A percentile compares a stretch with the other conserved stretches of the same genome.
Conservation (phyloP, 2,329 filamentous ascomycete genomes). For the Hypoxylon sp. region DNA sequence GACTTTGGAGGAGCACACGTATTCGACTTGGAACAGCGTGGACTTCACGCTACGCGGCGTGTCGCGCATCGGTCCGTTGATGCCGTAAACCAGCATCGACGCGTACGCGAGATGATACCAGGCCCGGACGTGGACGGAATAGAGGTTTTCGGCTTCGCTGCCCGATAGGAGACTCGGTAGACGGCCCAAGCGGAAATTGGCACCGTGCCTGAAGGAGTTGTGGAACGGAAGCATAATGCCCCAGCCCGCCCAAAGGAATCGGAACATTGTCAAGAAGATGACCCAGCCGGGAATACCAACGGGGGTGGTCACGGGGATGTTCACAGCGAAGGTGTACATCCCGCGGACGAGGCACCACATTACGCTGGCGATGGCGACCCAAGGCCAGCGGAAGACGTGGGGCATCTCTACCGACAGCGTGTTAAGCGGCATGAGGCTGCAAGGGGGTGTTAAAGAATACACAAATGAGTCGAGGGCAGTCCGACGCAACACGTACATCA, state of each 20-base stretch:
- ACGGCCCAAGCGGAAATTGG: not conserved
- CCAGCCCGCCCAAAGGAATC: not conserved
- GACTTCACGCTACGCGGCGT: not conserved
- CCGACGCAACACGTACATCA: conserved; percentile 15
- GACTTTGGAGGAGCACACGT: not conserved
- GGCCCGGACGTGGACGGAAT: not conserved
- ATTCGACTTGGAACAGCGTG: not conserved
- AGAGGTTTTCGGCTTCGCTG: not conserved
- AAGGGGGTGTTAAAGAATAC: not conserved
- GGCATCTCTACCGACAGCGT: conserved; percentile 7
- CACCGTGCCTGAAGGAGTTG: not conserved
- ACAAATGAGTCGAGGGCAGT: not conserved
- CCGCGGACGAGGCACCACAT: not conserved
- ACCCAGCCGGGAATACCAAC: not conserved
- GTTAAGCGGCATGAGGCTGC: not conserved
- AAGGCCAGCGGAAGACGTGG: not conserved
- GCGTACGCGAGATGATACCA: conserved; percentile 13
- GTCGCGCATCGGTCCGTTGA: not conserved
- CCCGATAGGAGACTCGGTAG: not conserved
- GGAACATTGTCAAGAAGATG: not conserved
- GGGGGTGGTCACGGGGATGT: not conserved
- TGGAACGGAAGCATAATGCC: not conserved
- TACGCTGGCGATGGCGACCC: not conserved
- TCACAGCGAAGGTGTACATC: not conserved
- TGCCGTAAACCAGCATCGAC: not conserved